Conservation (phyloP, 495 filamentous ascomycete genomes). For the Immersiella caudata region DNA sequence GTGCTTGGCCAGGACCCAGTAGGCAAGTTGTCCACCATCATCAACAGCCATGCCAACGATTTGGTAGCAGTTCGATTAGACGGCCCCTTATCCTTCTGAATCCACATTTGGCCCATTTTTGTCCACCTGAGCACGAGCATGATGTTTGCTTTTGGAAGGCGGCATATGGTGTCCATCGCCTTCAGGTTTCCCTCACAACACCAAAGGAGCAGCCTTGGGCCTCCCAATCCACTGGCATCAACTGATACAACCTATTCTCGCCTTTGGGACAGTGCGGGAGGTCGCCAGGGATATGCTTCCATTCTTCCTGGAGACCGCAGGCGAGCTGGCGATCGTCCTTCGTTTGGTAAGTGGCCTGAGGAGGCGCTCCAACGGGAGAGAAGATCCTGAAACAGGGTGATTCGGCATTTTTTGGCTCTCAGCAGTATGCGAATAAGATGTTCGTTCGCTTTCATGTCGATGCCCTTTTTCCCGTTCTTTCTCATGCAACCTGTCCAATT, state of each 20-base stretch:
- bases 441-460: neutral
- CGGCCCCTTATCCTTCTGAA: neutral
- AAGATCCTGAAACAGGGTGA: neutral
- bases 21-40: neutral
- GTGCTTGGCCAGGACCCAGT: neutral
- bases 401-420: neutral
- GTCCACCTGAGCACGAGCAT: neutral
- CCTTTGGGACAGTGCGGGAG: neutral
- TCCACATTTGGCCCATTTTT: neutral
- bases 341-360: neutral
- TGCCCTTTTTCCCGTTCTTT: neutral
- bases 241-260: neutral
- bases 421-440: neutral
- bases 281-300: neutral
- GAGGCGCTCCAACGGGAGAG: neutral
- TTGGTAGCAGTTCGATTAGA: neutral
- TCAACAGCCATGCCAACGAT: neutral
- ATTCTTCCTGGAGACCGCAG: neutral
- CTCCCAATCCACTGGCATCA: neutral
- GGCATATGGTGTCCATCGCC: neutral
- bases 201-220: neutral
- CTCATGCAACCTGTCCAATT: neutral
- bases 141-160: neutral
- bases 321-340: neutral
- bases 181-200: neutral